phyloP scores from a whole-genome alignment of 306 rosid species.

The Prunus padus region DNA sequence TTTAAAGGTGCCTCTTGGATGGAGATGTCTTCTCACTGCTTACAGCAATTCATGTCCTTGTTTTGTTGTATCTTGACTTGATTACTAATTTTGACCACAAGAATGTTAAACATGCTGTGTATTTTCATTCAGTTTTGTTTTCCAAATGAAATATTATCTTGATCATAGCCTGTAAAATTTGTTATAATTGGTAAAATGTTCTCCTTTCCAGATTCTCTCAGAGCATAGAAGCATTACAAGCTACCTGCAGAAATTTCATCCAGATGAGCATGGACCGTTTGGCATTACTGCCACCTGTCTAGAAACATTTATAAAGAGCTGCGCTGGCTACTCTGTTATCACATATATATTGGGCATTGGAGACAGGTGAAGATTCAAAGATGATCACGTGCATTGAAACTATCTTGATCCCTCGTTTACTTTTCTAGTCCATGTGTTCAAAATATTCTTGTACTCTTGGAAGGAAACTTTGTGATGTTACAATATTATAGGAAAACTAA shows the following conservation, averaged over 20 bases:
- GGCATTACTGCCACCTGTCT: slow-evolving; percentile 94
- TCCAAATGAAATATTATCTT: neutral
- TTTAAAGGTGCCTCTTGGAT: slow-evolving; percentile 12
- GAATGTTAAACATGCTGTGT: neutral
- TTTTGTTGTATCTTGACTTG: slow-evolving; percentile 1
- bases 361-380: slow-evolving; percentile 69
- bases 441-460: no score
- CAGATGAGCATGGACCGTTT: slow-evolving; percentile 94
- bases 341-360: slow-evolving; percentile 98
- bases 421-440: neutral
- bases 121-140: no score
- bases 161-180: neutral
- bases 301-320: slow-evolving; percentile 95
- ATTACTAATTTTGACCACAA: neutral
- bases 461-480: no score
- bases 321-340: slow-evolving; percentile 98
- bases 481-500: no score
- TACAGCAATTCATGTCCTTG: slow-evolving; percentile 1
- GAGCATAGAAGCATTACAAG: slow-evolving; percentile 94
- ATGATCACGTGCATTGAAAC: neutral
- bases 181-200: neutral
- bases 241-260: slow-evolving; percentile 94
- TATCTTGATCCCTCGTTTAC: neutral
- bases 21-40: slow-evolving; percentile 18
- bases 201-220: slow-evolving; percentile 65